Evolutionary conservation across 345 rosid genomes (phyloP).

Genomic region (Salix purpurea): DNA sequence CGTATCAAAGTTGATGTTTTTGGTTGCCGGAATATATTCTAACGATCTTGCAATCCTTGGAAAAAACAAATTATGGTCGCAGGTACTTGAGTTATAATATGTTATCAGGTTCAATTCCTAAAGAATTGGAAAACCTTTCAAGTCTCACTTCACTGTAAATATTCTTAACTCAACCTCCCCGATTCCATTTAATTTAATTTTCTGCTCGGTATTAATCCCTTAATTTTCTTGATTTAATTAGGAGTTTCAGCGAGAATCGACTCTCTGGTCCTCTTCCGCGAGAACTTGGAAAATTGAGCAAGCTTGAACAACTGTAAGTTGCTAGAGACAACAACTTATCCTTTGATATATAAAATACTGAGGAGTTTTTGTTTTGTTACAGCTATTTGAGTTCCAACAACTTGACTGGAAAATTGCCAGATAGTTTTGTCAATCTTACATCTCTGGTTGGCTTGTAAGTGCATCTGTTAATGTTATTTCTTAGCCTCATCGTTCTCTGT

Average conservation of each 20-base stretch:
- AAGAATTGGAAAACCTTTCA: conserved; percentile 1
- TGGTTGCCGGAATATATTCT: background rate
- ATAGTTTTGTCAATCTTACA: background rate
- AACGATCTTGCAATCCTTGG: background rate
- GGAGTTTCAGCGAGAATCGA: background rate
- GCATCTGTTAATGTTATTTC: background rate
- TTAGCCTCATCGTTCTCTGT: background rate
- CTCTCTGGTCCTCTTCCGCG: conserved; percentile 4
- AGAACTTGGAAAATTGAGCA: conserved; percentile 8
- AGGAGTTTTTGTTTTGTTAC: background rate
- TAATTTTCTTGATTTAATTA: background rate
- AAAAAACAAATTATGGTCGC: background rate
- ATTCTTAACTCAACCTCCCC: background rate
- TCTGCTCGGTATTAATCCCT: no score
- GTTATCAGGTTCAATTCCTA: conserved; percentile 15
- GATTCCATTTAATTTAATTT: no score
- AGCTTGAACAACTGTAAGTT: background rate
- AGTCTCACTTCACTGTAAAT: rapidly evolving
- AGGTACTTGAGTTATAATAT: background rate
- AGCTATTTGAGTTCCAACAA: conserved; percentile 18
- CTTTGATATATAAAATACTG: no score
- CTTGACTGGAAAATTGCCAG: background rate
- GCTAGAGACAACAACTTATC: background rate
- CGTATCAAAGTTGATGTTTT: no score
- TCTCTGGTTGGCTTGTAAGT: background rate